Conservation (phyloP, 2,329 filamentous ascomycete species). For the Colletotrichum sp. region DNA sequence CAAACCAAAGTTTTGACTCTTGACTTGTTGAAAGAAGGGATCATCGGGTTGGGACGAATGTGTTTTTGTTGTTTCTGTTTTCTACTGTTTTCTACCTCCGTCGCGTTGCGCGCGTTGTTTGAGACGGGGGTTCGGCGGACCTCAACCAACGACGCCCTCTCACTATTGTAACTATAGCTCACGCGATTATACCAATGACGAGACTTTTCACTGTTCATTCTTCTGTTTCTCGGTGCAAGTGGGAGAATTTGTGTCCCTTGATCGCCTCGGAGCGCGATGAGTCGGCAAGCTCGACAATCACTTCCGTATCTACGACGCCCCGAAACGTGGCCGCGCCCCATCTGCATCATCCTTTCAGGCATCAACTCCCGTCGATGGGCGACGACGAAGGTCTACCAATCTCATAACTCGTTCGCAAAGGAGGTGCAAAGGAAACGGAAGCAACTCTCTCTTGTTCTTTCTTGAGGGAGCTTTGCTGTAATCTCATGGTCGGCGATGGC, state of each 20-base stretch:
- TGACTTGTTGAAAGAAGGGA: neutral
- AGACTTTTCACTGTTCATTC: slow-evolving; percentile 14
- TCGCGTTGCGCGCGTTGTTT: neutral
- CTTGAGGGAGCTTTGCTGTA: neutral
- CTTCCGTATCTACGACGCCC: neutral
- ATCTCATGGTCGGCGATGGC: neutral
- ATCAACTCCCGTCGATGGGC: neutral
- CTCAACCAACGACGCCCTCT: neutral
- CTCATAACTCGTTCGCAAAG: neutral
- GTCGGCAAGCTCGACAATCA: neutral
- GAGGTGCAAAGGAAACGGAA: no score
- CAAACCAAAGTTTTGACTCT: neutral
- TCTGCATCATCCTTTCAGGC: neutral
- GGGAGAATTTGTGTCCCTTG: no score
- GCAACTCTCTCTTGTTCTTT: no score
- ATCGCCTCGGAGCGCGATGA: neutral
- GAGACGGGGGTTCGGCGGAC: neutral
- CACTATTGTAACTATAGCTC: slow-evolving; percentile 20
- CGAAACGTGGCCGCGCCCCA: neutral
- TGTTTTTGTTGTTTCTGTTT: neutral
- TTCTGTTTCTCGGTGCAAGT: neutral
- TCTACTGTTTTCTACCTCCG: neutral
- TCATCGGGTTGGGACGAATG: neutral
- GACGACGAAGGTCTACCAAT: neutral
- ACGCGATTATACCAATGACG: slow-evolving; percentile 20